phyloP scores from a whole-genome alignment of 495 filamentous ascomycete species.

The Trichoderma reesei region DNA sequence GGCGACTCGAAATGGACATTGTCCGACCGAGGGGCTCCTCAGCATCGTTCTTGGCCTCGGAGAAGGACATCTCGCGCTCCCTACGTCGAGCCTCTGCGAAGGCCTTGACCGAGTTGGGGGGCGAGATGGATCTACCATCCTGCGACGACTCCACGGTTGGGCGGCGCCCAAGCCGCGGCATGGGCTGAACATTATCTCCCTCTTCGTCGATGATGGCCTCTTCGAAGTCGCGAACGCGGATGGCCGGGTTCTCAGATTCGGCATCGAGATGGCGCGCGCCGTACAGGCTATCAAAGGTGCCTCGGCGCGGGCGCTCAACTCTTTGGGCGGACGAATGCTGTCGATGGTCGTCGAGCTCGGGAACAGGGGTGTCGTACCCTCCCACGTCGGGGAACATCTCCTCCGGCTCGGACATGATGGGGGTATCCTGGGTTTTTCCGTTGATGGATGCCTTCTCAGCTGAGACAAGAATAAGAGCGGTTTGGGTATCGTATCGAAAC shows the following conservation, averaged over 20 bases:
- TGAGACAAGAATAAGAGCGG: background rate
- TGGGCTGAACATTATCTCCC: conserved; percentile 22
- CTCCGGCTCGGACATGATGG: conserved; percentile 52
- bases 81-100: conserved; percentile 71
- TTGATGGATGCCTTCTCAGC: too few species aligned
- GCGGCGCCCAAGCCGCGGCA: conserved; percentile 34
- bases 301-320: conserved; percentile 40
- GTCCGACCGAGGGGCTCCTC: conserved; percentile 45
- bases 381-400: conserved; percentile 35
- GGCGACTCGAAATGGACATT: conserved; percentile 56
- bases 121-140: conserved; percentile 60
- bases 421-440: background rate
- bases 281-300: conserved; percentile 44
- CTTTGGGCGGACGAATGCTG: conserved; percentile 58
- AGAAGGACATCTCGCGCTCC: conserved; percentile 45
- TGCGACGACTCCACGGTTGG: conserved; percentile 35
- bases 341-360: conserved; percentile 89
- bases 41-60: conserved; percentile 44
- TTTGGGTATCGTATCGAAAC: background rate
- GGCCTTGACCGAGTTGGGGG: conserved; percentile 93
- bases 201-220: conserved; percentile 81
- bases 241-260: conserved; percentile 23
- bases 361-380: conserved; percentile 62
- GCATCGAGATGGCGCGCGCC: conserved; percentile 33
- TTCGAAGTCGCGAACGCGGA: conserved; percentile 48